These are phyloP conservation scores for Clonostachys rhizophaga DNA, from an alignment of 2,329 filamentous ascomycete species.

Conservation along the genomic window DNA sequence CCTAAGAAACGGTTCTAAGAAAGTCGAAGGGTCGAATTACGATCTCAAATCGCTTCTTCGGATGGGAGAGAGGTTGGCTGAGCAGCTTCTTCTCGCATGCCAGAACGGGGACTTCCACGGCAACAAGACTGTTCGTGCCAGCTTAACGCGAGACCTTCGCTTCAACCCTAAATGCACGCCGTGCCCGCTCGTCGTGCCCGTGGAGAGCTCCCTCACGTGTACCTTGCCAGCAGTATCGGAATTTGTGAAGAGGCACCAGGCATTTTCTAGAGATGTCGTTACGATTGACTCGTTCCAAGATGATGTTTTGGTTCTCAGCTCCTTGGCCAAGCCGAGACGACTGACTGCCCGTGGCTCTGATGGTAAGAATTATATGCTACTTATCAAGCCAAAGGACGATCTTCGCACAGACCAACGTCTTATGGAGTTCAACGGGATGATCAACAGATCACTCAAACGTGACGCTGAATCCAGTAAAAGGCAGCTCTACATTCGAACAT, in stretches of 20 bases:
- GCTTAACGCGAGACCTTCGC: constrained; percentile 69
- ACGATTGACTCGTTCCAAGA: constrained; percentile 79
- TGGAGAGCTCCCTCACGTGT: constrained; percentile 79
- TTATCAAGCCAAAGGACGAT: constrained; percentile 98
- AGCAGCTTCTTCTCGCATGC: constrained; percentile 76
- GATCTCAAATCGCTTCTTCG: constrained; percentile 70
- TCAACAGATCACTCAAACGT: constrained; percentile 88
- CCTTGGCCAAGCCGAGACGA: constrained; percentile 86
- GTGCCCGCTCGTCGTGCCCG: constrained; percentile 81
- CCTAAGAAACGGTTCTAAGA: constrained; percentile 41
- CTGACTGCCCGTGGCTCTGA: constrained; percentile 86
- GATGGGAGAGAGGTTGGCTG: constrained; percentile 77
- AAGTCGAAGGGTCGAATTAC: constrained; percentile 40
- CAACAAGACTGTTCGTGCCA: constrained; percentile 65
- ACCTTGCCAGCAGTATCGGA: constrained; percentile 74
- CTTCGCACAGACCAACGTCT: constrained; percentile 94
- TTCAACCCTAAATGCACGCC: constrained; percentile 85
- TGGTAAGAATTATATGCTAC: constrained; percentile 79
- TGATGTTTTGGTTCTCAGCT: constrained; percentile 84
- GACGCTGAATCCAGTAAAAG: constrained; percentile 88
- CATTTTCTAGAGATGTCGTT: constrained; percentile 82
- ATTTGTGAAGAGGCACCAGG: constrained; percentile 70
- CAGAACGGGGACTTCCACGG: constrained; percentile 69
- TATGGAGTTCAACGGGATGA: constrained; percentile 99
- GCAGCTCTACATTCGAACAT: constrained; percentile 92